Conservation (phyloP, 495 filamentous ascomycete genomes). For the Penicillium paradoxum region DNA sequence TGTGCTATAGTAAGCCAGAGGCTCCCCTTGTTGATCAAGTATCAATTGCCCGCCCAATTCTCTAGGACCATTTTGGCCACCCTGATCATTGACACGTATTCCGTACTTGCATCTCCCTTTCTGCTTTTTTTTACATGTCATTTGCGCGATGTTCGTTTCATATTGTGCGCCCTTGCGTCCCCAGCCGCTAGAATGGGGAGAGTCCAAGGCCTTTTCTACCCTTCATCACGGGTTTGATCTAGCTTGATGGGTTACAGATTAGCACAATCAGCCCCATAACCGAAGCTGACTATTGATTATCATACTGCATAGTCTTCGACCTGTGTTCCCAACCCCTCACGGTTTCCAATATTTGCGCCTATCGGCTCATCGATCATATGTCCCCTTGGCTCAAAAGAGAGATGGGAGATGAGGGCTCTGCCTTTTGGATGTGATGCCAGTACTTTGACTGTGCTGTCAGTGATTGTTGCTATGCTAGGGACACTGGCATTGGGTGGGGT, state of each 20-base stretch:
- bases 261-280: neutral
- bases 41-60: too few species aligned
- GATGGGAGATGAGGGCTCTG: slow-evolving; percentile 48
- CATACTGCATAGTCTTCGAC: slow-evolving; percentile 36
- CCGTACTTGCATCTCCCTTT: neutral
- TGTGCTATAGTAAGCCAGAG: slow-evolving; percentile 46
- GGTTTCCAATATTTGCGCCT: slow-evolving; percentile 43
- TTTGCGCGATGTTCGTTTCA: neutral
- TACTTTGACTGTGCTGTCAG: slow-evolving; percentile 44
- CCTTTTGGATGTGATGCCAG: slow-evolving; percentile 49
- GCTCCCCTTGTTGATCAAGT: neutral
- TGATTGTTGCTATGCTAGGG: slow-evolving; percentile 31
- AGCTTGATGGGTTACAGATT: neutral
- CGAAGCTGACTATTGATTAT: neutral
- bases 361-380: slow-evolving; percentile 42
- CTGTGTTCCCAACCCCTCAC: slow-evolving; percentile 45
- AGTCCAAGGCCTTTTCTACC: neutral
- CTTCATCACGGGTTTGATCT: neutral
- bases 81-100: too few species aligned
- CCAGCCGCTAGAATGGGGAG: neutral
- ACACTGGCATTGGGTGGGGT: slow-evolving; percentile 30
- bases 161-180: slow-evolving; percentile 2
- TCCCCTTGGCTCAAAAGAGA: slow-evolving; percentile 43
- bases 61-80: too few species aligned
- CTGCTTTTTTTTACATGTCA: neutral